These are phyloP conservation scores for Leccinum barrowsii DNA, from an alignment of 768 basidiomycete genomes.

Conservation along the genomic window DNA sequence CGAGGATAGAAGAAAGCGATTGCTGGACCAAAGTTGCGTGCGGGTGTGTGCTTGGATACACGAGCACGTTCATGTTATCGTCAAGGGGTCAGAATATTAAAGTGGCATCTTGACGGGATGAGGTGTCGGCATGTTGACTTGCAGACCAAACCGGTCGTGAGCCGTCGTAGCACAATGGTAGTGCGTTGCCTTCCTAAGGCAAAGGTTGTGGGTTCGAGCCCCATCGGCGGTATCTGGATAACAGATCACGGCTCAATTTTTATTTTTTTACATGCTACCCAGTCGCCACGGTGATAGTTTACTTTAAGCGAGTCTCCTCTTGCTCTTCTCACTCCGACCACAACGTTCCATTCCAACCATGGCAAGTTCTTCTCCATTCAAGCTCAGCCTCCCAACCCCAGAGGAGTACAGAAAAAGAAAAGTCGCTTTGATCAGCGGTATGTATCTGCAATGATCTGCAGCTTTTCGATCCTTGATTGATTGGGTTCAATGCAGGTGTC, in stretches of 20 bases:
- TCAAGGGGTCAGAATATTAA: background rate
- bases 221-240: conserved; percentile 34
- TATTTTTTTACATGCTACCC: background rate
- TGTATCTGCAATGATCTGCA: conserved; percentile 12
- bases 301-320: no score
- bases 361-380: conserved; percentile 32
- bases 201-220: conserved; percentile 39
- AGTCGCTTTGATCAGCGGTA: conserved; percentile 90
- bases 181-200: conserved; percentile 39
- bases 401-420: conserved; percentile 88
- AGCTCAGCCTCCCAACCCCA: conserved; percentile 59
- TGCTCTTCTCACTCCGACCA: background rate
- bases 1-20: conserved; percentile 55
- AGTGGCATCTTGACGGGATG: background rate
- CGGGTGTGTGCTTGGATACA: conserved; percentile 64
- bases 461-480: conserved; percentile 6
- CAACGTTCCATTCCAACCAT: conserved; percentile 8
- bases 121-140: background rate
- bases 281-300: no score
- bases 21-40: conserved; percentile 42
- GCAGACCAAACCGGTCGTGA: background rate
- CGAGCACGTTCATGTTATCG: conserved; percentile 64
- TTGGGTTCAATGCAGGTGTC: conserved; percentile 55
- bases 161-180: conserved; percentile 40
- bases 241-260: conserved; percentile 22